Evolutionary conservation across 2,329 filamentous ascomycete species (phyloP), one percentile per base, ranked within the genome.

Genomic region (Sclerotinia sclerotiorum): DNA sequence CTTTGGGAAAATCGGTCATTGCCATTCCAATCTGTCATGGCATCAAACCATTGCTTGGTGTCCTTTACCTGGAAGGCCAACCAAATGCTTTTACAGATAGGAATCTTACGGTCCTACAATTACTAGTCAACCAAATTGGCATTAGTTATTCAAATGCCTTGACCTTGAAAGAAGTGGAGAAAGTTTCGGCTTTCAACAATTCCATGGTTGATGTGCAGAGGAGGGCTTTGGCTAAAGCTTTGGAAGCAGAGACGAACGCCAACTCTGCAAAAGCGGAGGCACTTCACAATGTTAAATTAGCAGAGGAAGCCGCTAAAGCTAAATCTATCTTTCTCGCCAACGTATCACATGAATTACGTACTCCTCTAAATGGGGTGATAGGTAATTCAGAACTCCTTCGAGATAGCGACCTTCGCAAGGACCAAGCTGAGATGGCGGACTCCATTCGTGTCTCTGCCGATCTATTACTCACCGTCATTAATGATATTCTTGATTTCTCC

Each of bases 401-500:
- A 60, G 92, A 95, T 75, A 94, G 90, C 74, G 82, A 85, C 29
- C 82, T 96, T 65, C 88, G 90, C 72, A 85, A 84, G 69, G 92
- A 96, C 71, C 92, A 96, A 78, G 84, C 88, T 44, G 92, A 96
- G 73, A 95, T 93, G 83, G 91, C 92, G 5, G 92, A 96, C 76
- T 94, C 92, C 21, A 95, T 96, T 67, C 88, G 92, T 62, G 85
- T 94, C 44, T 96, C 92, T 61, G 93, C 92, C 0, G 93, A 97
- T 76, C 88, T 95, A 21, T 81, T 97, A 19, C 83, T 97, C 35
- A 95, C 93, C 0, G 92, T 97, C 60, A 97, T 97, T 80, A 97
- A 97, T 76, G 94, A 98, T 76, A 97, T 97, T 65, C 83, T 97
- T 5, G 94, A 98, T 79, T 96, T 97, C 77, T 97, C 93, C 39